These are phyloP conservation scores for Massarina eburnea DNA, from an alignment of 2,329 filamentous ascomycete species.

Conservation along the genomic window DNA sequence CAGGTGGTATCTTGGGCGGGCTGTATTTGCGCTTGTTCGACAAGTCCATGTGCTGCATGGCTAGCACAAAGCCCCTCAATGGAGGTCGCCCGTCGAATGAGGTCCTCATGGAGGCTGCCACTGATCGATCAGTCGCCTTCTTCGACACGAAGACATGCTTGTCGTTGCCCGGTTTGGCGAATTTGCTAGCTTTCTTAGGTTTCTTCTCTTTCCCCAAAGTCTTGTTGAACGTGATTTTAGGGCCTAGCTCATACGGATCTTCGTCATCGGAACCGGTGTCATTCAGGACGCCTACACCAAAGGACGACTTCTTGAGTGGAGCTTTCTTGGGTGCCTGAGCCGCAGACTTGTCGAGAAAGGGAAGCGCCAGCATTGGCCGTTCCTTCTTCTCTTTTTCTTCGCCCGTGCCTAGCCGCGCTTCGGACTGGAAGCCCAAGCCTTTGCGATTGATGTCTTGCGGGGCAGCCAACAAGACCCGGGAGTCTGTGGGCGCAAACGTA, in stretches of 20 bases:
- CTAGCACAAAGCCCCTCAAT: constrained; percentile 77
- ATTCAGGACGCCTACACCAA: constrained; percentile 87
- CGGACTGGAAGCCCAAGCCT: constrained; percentile 68
- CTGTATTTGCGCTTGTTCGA: constrained; percentile 55
- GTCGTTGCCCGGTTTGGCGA: constrained; percentile 65
- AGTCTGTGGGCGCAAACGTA: constrained; percentile 84
- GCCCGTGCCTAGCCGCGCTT: constrained; percentile 52
- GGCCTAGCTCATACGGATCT: constrained; percentile 89
- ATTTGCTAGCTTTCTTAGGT: constrained; percentile 55
- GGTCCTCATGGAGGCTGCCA: constrained; percentile 56
- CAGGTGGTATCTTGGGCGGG: constrained; percentile 68
- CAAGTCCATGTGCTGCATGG: constrained; percentile 49
- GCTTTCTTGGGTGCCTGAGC: constrained; percentile 35
- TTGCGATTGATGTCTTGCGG: constrained; percentile 66
- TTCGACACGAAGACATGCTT: constrained; percentile 78
- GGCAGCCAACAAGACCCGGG: constrained; percentile 65
- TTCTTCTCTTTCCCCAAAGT: constrained; percentile 82
- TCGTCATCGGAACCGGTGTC: constrained; percentile 95
- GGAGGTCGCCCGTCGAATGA: constrained; percentile 84
- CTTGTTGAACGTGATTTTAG: constrained; percentile 83
- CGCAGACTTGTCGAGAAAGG: constrained; percentile 27
- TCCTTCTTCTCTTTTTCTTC: constrained; percentile 25
- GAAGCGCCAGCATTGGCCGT: constrained; percentile 17
- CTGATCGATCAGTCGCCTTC: constrained; percentile 52
- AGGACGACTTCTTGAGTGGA: constrained; percentile 66